Conservation (phyloP, 176 grass and related monocot species). For the Sorghum bicolor region Sorghum_bicolor_NCBIv3 NC_012873.2:5723501-5724000, state of each 20-base stretch:
- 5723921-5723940: too few relatives aligned
- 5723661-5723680: neutral
- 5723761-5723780: too few relatives aligned
- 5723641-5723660: constrained; percentile 1
- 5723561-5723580: too few relatives aligned
- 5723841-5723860: constrained; percentile 43
- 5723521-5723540: constrained; percentile 16
- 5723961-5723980: too few relatives aligned
- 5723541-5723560: neutral
- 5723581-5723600: neutral
- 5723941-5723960: too few relatives aligned
- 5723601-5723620: constrained; percentile 36
- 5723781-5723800: neutral
- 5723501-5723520: neutral
- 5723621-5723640: constrained; percentile 33
- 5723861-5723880: too few relatives aligned
- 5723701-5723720: neutral
- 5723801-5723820: constrained; percentile 53
- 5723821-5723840: constrained; percentile 54
- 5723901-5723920: too few relatives aligned
- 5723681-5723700: neutral
- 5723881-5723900: constrained; percentile 26
- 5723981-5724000: too few relatives aligned
- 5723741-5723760: neutral
- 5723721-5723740: neutral